phyloP scores from a whole-genome alignment of 768 basidiomycete genomes.

The Russula foetens region DNA sequence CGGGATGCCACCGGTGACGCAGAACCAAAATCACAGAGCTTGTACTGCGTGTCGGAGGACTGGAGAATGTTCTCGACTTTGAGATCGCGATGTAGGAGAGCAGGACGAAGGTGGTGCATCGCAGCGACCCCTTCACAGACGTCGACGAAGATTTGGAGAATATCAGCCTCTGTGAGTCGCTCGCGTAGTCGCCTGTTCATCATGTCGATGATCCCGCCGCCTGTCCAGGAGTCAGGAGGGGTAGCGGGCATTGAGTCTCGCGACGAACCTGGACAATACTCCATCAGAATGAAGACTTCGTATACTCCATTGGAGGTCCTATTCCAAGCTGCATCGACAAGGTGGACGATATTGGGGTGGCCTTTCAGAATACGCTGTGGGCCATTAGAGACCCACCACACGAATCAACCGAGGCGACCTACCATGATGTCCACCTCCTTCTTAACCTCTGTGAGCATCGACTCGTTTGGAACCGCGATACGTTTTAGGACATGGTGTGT shows the following conservation, averaged over 20 bases:
- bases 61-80: conserved; percentile 99
- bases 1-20: conserved; percentile 64
- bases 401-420: conserved; percentile 21
- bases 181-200: conserved; percentile 96
- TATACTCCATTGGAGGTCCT: conserved; percentile 74
- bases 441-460: conserved; percentile 87
- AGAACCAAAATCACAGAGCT: conserved; percentile 97
- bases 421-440: conserved; percentile 99
- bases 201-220: conserved; percentile 99
- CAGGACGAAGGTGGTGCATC: conserved; percentile 90
- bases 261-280: conserved; percentile 79
- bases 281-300: conserved; percentile 99
- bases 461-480: conserved; percentile 85
- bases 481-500: conserved; percentile 96
- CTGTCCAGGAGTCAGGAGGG: conserved; percentile 33
- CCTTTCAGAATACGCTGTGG: conserved; percentile 77
- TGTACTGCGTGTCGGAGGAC: conserved; percentile 75
- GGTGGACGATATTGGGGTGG: conserved; percentile 91
- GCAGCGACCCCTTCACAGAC: conserved; percentile 94
- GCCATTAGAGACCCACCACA: conserved; percentile 8
- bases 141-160: conserved; percentile 95
- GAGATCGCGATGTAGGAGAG: conserved; percentile 92
- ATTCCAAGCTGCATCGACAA: conserved; percentile 93
- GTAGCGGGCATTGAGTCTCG: background rate
- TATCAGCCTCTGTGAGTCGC: conserved; percentile 90